These are phyloP conservation scores for Coniella vitis DNA, from an alignment of 2,329 filamentous ascomycete genomes.

Conservation along the genomic window DNA sequence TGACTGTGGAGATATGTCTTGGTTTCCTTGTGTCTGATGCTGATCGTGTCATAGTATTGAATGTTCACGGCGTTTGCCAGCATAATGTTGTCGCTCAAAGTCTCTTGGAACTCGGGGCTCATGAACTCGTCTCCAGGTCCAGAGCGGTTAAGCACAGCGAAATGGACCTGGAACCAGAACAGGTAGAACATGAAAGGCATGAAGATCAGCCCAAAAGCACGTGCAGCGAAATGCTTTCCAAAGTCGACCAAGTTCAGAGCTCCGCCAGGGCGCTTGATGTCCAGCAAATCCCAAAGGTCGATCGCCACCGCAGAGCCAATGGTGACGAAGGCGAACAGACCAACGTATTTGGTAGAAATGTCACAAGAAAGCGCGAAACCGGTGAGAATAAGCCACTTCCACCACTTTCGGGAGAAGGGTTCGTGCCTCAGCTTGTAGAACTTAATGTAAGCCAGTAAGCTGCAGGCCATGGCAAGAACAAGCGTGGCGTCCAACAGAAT, in stretches of 20 bases:
- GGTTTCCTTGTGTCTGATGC: constrained; percentile 92
- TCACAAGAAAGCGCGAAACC: constrained; percentile 93
- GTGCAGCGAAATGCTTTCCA: constrained; percentile 81
- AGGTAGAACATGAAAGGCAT: constrained; percentile 97
- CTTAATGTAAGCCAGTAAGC: constrained; percentile 86
- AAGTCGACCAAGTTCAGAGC: constrained; percentile 75
- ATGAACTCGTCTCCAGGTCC: constrained; percentile 98
- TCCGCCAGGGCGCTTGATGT: constrained; percentile 78
- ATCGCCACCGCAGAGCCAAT: constrained; percentile 91
- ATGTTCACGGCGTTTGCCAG: constrained; percentile 78
- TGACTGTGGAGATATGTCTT: constrained; percentile 96
- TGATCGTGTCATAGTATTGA: constrained; percentile 83
- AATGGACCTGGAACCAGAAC: constrained; percentile 99
- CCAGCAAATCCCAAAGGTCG: constrained; percentile 89
- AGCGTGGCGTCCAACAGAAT: constrained; percentile 93
- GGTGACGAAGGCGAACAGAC: constrained; percentile 92
- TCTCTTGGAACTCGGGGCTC: constrained; percentile 97
- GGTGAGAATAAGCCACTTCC: constrained; percentile 97
- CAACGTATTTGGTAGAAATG: constrained; percentile 98
- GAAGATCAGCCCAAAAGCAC: constrained; percentile 77
- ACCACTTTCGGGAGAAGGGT: constrained; percentile 93
- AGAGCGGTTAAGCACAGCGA: constrained; percentile 78
- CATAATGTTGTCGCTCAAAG: constrained; percentile 90
- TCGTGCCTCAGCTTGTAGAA: constrained; percentile 94
- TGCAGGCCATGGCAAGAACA: constrained; percentile 93